A percentile compares a stretch with the other conserved stretches of the same genome.
Conservation (phyloP, 305 asterid species). For the Stenogyne calaminthoides region DNA sequence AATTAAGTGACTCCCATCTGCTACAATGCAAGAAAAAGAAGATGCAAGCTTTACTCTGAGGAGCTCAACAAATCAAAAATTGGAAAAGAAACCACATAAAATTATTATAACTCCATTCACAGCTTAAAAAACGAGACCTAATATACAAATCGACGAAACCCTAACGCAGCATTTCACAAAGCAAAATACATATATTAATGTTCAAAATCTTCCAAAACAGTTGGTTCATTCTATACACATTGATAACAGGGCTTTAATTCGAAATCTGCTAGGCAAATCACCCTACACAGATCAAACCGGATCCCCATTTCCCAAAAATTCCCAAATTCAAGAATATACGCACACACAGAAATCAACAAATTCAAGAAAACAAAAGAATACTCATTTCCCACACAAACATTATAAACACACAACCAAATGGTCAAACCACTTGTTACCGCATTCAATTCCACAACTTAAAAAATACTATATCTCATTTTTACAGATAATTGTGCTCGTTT, state of each 20-base stretch:
- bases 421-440: slow-evolving; percentile 32
- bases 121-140: slow-evolving; percentile 21
- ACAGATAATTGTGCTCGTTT: slow-evolving; percentile 13
- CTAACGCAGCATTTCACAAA: slow-evolving; percentile 32
- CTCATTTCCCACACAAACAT: slow-evolving; percentile 24
- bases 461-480: slow-evolving; percentile 8
- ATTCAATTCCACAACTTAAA: slow-evolving; percentile 25
- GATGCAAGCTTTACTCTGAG: slow-evolving; percentile 6
- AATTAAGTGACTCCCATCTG: slow-evolving; percentile 47
- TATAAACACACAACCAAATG: slow-evolving; percentile 27
- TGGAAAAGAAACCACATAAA: not conserved
- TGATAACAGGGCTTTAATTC: slow-evolving; percentile 16
- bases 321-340: slow-evolving; percentile 30
- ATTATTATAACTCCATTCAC: slow-evolving; percentile 1
- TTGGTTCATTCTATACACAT: slow-evolving; percentile 4
- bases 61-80: slow-evolving; percentile 13
- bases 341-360: slow-evolving; percentile 20
- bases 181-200: slow-evolving; percentile 21
- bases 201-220: slow-evolving; percentile 13
- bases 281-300: slow-evolving; percentile 31
- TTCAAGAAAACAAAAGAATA: slow-evolving; percentile 28
- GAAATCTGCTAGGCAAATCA: slow-evolving; percentile 14
- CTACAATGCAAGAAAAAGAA: slow-evolving; percentile 17
- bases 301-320: slow-evolving; percentile 33
- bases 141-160: slow-evolving; percentile 39